Evolutionary conservation across 805 yeast species (phyloP).

Genomic region (Yarrowia porcina): DNA sequence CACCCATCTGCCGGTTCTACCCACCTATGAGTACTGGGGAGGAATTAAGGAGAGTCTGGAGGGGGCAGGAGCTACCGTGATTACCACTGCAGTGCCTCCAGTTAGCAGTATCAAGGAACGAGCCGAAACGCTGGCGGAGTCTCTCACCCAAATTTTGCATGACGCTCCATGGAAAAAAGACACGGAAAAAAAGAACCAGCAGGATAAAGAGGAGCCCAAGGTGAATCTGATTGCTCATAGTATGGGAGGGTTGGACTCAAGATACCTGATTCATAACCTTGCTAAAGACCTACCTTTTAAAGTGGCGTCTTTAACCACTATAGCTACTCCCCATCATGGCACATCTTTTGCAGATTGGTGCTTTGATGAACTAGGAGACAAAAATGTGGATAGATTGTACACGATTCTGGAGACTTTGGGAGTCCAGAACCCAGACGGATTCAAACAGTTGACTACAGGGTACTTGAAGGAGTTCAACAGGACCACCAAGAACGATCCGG

Average conservation of each 20-base stretch:
- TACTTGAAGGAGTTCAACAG: constrained; percentile 51
- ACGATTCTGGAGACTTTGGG: constrained; percentile 31
- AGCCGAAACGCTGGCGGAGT: constrained; percentile 49
- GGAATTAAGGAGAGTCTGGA: constrained; percentile 67
- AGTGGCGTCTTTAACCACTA: constrained; percentile 74
- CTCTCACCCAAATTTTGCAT: constrained; percentile 12
- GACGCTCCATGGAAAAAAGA: constrained; percentile 6
- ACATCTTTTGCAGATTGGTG: constrained; percentile 72
- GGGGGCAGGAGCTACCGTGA: constrained; percentile 60
- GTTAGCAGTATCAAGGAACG: constrained; percentile 71
- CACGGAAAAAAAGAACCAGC: constrained; percentile 11
- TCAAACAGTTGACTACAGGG: constrained; percentile 64
- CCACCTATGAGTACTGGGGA: constrained; percentile 69
- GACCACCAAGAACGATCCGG: constrained; percentile 51
- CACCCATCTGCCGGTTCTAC: constrained; percentile 41
- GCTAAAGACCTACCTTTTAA: constrained; percentile 45
- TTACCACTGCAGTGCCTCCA: constrained; percentile 77
- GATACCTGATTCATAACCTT: constrained; percentile 66
- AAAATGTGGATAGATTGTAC: constrained; percentile 8
- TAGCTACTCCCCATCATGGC: constrained; percentile 87
- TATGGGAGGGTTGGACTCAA: constrained; percentile 89
- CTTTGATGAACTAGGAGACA: constrained; percentile 22
- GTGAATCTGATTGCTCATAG: constrained; percentile 83
- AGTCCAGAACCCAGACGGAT: constrained; percentile 39
- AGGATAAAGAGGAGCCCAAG: constrained; percentile 35